These are phyloP conservation scores for Auriculariales sp. DNA, from an alignment of 768 basidiomycete genomes.

Conservation along the genomic window DNA sequence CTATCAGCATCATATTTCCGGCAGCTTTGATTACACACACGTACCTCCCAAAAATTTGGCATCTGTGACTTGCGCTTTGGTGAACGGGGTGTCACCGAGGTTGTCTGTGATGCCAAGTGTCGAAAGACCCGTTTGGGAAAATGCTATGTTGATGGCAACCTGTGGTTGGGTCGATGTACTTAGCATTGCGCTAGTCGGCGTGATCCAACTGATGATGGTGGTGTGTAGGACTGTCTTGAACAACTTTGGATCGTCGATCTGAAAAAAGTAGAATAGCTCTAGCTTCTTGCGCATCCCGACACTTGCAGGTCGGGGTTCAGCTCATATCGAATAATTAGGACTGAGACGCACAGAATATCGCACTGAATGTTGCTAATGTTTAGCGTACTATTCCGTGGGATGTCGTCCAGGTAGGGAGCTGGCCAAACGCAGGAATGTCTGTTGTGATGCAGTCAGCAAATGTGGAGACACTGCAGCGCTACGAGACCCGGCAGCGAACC, in stretches of 20 bases:
- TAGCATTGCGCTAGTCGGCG: conserved; percentile 28
- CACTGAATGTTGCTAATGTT: conserved; percentile 9
- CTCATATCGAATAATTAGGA: background rate
- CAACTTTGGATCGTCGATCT: conserved; percentile 25
- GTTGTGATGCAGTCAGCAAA: too few relatives aligned
- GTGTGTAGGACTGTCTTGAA: conserved; percentile 25
- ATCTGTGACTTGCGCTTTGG: conserved; percentile 25
- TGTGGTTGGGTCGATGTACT: conserved; percentile 18
- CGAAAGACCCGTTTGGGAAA: conserved; percentile 33
- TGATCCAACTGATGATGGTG: conserved; percentile 30
- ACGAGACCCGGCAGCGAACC: too few relatives aligned
- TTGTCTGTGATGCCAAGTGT: conserved; percentile 25
- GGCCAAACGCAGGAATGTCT: too few relatives aligned
- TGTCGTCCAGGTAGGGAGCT: background rate
- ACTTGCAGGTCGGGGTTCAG: background rate
- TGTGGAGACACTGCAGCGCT: too few relatives aligned
- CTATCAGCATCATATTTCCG: too few relatives aligned
- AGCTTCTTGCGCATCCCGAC: conserved; percentile 29
- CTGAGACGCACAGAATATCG: conserved; percentile 8
- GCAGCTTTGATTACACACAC: too few relatives aligned
- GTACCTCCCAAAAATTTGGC: conserved; percentile 25
- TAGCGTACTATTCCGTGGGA: conserved; percentile 2
- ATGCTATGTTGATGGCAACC: conserved; percentile 36
- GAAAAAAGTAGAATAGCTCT: conserved; percentile 38
- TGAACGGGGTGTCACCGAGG: conserved; percentile 24